Conservation (phyloP, 1,284 basidiomycete genomes). For the Trichosporon inkin region DNA sequence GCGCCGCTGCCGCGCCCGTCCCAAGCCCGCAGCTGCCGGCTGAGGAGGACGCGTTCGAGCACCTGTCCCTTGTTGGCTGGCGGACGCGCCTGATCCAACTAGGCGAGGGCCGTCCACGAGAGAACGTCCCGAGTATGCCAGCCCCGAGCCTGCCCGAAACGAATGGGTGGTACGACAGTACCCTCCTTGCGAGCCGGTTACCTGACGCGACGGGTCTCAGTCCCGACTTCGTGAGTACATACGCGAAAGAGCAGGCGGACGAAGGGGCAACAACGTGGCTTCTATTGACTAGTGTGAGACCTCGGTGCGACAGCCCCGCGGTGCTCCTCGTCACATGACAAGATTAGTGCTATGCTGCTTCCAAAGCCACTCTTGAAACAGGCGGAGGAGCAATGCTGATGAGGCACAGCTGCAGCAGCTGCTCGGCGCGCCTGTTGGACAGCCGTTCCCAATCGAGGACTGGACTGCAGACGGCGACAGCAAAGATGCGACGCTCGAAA, state of each 20-base stretch:
- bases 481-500: neutral
- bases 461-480: neutral
- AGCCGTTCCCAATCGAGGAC: constrained; percentile 10
- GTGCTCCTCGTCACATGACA: neutral
- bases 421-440: constrained; percentile 11
- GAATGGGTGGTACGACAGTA: neutral
- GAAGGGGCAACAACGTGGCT: neutral
- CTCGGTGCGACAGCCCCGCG: neutral
- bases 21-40: neutral
- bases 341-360: too few species aligned
- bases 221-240: neutral
- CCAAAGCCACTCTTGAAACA: neutral
- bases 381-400: neutral
- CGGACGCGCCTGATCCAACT: constrained; percentile 32
- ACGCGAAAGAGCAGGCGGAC: neutral
- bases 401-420: constrained; percentile 8
- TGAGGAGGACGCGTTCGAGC: constrained; percentile 18
- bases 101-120: constrained; percentile 5
- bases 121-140: neutral
- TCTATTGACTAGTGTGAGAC: too few species aligned
- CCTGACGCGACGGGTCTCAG: neutral
- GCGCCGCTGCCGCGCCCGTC: constrained; percentile 15
- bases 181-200: neutral
- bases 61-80: constrained; percentile 30
- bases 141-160: neutral